phyloP scores from a whole-genome alignment of 495 filamentous ascomycete genomes.

The Penicillium manginii region DNA sequence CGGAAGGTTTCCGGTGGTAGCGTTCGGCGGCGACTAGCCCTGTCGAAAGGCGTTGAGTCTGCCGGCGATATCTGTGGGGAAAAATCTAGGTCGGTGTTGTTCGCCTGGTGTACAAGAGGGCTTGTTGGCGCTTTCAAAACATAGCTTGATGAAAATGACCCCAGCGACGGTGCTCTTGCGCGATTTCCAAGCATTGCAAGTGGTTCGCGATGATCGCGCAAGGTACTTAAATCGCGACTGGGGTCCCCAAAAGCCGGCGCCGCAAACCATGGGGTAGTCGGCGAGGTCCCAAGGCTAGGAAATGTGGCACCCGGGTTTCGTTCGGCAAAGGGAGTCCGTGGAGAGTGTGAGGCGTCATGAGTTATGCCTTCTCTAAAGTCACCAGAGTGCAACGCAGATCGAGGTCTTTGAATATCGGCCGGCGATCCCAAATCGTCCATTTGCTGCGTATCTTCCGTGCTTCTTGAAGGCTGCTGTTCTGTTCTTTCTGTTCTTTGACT shows the following conservation, averaged over 20 bases:
- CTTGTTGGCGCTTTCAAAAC: constrained; percentile 87
- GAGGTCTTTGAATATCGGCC: constrained; percentile 75
- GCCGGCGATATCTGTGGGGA: constrained; percentile 43
- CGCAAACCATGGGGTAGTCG: constrained; percentile 54
- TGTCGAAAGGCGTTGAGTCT: constrained; percentile 43
- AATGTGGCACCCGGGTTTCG: constrained; percentile 23
- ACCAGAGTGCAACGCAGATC: constrained; percentile 86
- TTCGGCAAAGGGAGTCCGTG: constrained; percentile 25
- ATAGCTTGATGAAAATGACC: constrained; percentile 81
- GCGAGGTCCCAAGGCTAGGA: constrained; percentile 43
- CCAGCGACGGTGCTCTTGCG: constrained; percentile 65
- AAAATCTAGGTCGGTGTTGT: constrained; percentile 80
- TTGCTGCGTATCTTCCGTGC: background rate
- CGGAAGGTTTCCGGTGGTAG: constrained; percentile 61
- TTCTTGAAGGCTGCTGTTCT: background rate
- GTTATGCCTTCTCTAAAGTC: constrained; percentile 74
- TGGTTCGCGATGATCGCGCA: constrained; percentile 22
- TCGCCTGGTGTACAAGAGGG: constrained; percentile 87
- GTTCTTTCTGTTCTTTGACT: constrained; percentile 11
- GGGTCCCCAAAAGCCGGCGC: constrained; percentile 28
- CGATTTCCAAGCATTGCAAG: constrained; percentile 26
- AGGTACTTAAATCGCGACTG: constrained; percentile 17
- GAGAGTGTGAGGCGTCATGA: constrained; percentile 30
- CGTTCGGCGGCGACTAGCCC: constrained; percentile 59
- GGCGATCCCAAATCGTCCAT: constrained; percentile 38